These are phyloP conservation scores for Phytophthora megakarya DNA, from an alignment of 352 stramenopile species.

Conservation along the genomic window DNA sequence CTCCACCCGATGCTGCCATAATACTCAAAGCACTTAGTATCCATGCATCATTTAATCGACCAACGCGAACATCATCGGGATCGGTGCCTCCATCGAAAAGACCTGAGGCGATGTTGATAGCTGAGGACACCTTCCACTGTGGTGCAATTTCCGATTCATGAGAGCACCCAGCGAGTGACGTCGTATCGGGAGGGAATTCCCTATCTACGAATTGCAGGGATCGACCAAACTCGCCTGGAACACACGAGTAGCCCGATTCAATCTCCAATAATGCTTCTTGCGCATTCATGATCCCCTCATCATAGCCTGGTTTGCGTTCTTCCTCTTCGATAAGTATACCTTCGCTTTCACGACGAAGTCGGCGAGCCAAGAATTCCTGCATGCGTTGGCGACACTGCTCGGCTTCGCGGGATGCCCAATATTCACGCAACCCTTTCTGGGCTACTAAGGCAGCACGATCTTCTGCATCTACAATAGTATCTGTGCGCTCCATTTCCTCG, in stretches of 20 bases:
- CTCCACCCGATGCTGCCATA: constrained; percentile 85
- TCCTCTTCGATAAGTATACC: constrained; percentile 54
- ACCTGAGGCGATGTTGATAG: constrained; percentile 87
- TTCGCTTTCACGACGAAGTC: constrained; percentile 71
- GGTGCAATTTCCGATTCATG: constrained; percentile 54
- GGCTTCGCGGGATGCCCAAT: constrained; percentile 67
- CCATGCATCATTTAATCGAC: constrained; percentile 89
- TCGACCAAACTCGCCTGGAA: constrained; percentile 75
- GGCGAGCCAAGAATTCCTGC: constrained; percentile 79
- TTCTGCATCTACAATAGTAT: constrained; percentile 78
- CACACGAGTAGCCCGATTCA: constrained; percentile 78
- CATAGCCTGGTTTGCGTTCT: constrained; percentile 41
- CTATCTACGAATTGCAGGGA: constrained; percentile 89
- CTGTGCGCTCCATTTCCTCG: constrained; percentile 79
- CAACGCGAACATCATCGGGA: constrained; percentile 87
- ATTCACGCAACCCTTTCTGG: constrained; percentile 56
- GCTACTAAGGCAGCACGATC: constrained; percentile 54
- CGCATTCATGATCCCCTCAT: constrained; percentile 82
- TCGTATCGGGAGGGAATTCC: constrained; percentile 86
- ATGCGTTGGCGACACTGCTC: constrained; percentile 69
- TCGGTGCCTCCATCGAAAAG: constrained; percentile 93
- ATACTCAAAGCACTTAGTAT: constrained; percentile 92
- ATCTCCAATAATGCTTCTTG: constrained; percentile 88
- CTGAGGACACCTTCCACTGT: constrained; percentile 84
- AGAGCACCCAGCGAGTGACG: constrained; percentile 69